phyloP scores from a whole-genome alignment of 192 early-diverging fungal genomes.

The Diversispora eburnea region DNA sequence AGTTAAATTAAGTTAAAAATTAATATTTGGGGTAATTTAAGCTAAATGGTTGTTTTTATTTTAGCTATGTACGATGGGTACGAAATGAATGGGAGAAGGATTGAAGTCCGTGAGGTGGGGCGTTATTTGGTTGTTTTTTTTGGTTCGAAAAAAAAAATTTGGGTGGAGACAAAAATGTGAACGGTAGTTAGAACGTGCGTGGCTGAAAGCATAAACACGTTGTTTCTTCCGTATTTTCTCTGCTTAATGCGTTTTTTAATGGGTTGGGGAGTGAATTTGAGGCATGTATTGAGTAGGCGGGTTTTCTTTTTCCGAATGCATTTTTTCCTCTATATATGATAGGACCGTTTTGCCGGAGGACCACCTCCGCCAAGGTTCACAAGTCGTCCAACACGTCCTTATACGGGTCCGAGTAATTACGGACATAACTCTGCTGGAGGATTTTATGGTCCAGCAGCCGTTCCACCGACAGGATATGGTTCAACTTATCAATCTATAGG shows the following conservation, averaged over 20 bases:
- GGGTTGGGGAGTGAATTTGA: neutral
- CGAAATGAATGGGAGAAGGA: constrained; percentile 68
- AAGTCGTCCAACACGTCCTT: constrained; percentile 23
- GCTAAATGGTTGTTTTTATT: constrained; percentile 34
- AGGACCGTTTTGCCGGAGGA: constrained; percentile 36
- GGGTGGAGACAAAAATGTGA: constrained; percentile 7
- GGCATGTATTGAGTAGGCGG: constrained; percentile 27
- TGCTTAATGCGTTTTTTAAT: neutral
- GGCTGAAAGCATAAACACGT: neutral
- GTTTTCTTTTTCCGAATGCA: constrained; percentile 29
- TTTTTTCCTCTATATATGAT: constrained; percentile 21
- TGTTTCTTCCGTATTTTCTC: constrained; percentile 10
- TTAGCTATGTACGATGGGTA: constrained; percentile 77
- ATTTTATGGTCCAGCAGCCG: constrained; percentile 18
- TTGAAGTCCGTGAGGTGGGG: constrained; percentile 80
- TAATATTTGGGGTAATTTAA: constrained; percentile 6
- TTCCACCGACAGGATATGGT: constrained; percentile 1
- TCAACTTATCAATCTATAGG: constrained; percentile 13
- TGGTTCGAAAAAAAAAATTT: constrained; percentile 14
- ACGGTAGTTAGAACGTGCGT: constrained; percentile 4
- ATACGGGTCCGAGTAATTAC: constrained; percentile 6
- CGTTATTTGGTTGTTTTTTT: constrained; percentile 31
- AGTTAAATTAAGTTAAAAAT: neutral
- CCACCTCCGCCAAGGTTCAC: constrained; percentile 30
- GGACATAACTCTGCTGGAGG: constrained; percentile 9